Base-by-base conservation (phyloP, 805 yeast genomes). In the Metschnikowia similis region DNA sequence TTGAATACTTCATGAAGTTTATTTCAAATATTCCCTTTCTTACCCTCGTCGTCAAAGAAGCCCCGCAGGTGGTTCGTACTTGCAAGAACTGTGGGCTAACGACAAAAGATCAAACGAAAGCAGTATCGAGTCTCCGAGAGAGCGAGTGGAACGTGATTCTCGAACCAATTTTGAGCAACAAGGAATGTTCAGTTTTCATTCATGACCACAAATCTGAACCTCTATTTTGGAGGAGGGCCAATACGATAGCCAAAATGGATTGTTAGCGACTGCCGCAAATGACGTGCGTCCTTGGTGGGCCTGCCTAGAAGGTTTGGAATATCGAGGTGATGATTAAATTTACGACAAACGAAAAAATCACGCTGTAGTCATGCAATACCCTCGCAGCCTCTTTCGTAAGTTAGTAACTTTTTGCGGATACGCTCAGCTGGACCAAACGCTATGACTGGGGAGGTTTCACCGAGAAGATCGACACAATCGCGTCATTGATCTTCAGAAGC, bases 1-100 rank as follows among this genome's bases (percentile, higher is more conserved):
- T 65, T 41, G 63, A 59, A 31, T 41, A 49, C 4, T 56, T 65
- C 34, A 44, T 65, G 49, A 28, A 48, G n/a, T 48, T 50, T 41
- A 37, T 66, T 21, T 57, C 69, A 2, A 43, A 57, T 4, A 60
- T 70, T 28, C 55, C 59, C 7, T 45, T 48, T 32, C 49, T 71
- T 26, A 54, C 55, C 1, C 59, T 71, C 8, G 58, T 60, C 5
- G 58, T 70, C 38, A 60, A 58, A 45, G 59, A 67, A 36, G 55
- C 55, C 13, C 61, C 59, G 1, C 54, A 45, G 31, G 57, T 53
- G 16, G 48, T 63, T 39, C 63, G 61, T 34, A 62, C 68, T 1
- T 71, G 75, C 55, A 57, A 56, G 13, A 66, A 62, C n/a, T 71
- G 75, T 58, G 75, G 75, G 2, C 53, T 57, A 29, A 51, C 51